Evolutionary conservation across 1,284 basidiomycete genomes (phyloP).

Genomic region (Cutaneotrichosporon daszewskae): DNA sequence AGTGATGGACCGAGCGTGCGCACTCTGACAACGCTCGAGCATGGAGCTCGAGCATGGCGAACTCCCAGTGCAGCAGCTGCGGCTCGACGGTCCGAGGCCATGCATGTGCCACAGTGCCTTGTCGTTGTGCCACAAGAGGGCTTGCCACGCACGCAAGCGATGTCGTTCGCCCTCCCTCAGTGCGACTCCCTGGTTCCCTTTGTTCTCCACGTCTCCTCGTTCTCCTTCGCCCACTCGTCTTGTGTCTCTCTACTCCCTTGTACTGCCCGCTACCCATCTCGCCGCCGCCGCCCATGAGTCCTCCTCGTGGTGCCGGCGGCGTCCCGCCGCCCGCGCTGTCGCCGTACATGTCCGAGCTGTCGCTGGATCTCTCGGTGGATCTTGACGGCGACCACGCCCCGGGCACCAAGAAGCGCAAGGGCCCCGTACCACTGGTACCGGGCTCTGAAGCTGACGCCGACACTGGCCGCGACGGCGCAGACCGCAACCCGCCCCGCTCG

Average conservation of each 20-base stretch:
- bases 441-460: conserved; percentile 14
- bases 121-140: too few species aligned
- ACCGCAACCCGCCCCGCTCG: conserved; percentile 17
- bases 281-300: conserved; percentile 16
- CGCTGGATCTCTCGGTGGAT: conserved; percentile 5
- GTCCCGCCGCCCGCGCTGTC: conserved; percentile 1
- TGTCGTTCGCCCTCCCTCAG: too few species aligned
- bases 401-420: conserved; percentile 38
- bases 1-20: too few species aligned
- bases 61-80: too few species aligned
- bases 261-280: conserved; percentile 5
- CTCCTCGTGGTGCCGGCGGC: conserved; percentile 16
- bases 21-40: too few species aligned
- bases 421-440: conserved; percentile 20
- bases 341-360: background rate
- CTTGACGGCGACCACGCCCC: conserved; percentile 26
- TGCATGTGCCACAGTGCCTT: too few species aligned
- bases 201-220: background rate
- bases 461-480: conserved; percentile 14
- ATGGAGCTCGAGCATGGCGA: too few species aligned
- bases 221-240: background rate
- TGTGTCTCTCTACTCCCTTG: background rate
- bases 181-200: too few species aligned
- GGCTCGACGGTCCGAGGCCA: too few species aligned
- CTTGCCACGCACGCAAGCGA: too few species aligned